These are phyloP conservation scores for Umbelopsis sp. DNA, from an alignment of 371 early-diverging fungal genomes.

Conservation along the genomic window DNA sequence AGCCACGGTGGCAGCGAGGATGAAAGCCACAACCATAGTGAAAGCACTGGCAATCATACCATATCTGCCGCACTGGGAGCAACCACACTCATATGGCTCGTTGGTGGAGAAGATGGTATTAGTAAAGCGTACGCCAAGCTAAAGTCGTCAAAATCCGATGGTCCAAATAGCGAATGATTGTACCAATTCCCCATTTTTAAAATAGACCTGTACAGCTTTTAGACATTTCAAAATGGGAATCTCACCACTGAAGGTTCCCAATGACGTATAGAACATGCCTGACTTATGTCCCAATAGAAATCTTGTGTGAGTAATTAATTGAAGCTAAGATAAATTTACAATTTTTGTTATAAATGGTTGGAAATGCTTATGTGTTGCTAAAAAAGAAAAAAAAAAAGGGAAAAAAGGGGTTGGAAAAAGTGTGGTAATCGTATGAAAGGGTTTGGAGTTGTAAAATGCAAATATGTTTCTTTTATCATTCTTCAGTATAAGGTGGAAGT, in stretches of 20 bases:
- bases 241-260: no score
- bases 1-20: background rate
- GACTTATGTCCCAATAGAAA: no score
- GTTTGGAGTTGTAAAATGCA: background rate
- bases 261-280: no score
- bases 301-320: background rate
- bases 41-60: background rate
- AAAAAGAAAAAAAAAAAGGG: background rate
- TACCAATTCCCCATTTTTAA: background rate
- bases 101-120: conserved; percentile 31
- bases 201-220: no score
- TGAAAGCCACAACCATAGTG: background rate
- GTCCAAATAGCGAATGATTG: background rate
- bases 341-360: background rate
- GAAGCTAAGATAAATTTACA: background rate
- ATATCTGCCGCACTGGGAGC: conserved; percentile 24
- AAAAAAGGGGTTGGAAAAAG: background rate
- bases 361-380: background rate
- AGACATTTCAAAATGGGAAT: no score
- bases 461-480: conserved; percentile 5
- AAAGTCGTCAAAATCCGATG: background rate
- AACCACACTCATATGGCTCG: conserved; percentile 31
- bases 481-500: conserved; percentile 25
- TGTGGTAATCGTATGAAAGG: background rate
- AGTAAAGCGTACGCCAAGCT: background rate